Evolutionary conservation across 2,329 filamentous ascomycete genomes (phyloP).

Genomic region (Scorias spongiosa): DNA sequence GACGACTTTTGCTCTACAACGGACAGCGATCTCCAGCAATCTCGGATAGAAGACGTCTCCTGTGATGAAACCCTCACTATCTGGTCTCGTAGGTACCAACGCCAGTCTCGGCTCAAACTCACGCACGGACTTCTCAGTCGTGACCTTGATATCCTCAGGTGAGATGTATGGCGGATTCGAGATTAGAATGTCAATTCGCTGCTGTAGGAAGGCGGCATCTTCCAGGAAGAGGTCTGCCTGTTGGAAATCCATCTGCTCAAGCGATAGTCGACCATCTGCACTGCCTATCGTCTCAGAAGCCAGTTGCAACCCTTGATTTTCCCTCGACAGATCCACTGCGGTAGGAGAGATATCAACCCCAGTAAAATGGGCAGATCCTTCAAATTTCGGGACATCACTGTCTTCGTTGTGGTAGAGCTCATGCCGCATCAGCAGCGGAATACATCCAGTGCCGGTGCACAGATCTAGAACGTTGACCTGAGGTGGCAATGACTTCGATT

Average conservation of each 20-base stretch:
- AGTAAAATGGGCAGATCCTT: slow-evolving; percentile 26
- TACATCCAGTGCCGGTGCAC: slow-evolving; percentile 85
- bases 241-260: slow-evolving; percentile 17
- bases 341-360: slow-evolving; percentile 58
- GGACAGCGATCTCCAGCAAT: slow-evolving; percentile 41
- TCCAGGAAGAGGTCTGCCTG: slow-evolving; percentile 20
- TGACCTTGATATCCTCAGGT: slow-evolving; percentile 40
- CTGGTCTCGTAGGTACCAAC: slow-evolving; percentile 45
- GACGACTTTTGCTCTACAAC: slow-evolving; percentile 38
- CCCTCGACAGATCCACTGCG: slow-evolving; percentile 49
- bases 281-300: not conserved
- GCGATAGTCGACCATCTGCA: not conserved
- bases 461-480: slow-evolving; percentile 59
- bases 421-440: slow-evolving; percentile 59
- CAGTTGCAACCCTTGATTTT: slow-evolving; percentile 37
- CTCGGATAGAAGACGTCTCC: slow-evolving; percentile 47
- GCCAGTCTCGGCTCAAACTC: slow-evolving; percentile 69
- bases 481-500: slow-evolving; percentile 4
- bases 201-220: not conserved
- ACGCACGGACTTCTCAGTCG: slow-evolving; percentile 59
- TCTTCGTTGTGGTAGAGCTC: slow-evolving; percentile 30
- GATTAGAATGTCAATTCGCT: slow-evolving; percentile 46
- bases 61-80: slow-evolving; percentile 2
- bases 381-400: slow-evolving; percentile 19
- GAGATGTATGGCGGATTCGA: slow-evolving; percentile 92